Base-by-base conservation (phyloP, 345 rosid genomes). In the Iberis pinnata region DNA sequence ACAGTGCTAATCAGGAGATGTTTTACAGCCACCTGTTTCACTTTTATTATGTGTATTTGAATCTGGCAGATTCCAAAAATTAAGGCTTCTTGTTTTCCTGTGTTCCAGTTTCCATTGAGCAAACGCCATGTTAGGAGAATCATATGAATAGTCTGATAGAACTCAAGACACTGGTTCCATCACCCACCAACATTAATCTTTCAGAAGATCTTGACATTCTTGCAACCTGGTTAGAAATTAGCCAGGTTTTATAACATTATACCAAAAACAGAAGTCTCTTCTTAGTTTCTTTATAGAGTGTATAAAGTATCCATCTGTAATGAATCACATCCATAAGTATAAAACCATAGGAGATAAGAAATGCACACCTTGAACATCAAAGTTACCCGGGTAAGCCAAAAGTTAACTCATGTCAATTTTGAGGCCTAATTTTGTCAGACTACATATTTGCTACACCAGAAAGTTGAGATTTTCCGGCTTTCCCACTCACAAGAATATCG, bases 401-500 rank as follows among this genome's bases (percentile, higher is more conserved):
- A 44, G 60, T 53, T 63, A 17, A 45, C 54, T 37, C 16, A 38
- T 53, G 38, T 56, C 29, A 40, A 40, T 9, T 4, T 4, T 2
- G 56, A 31, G 18, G 31, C 43, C 14, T 9, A 16, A 27, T 29
- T 40, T 12, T 7, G 58, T 15, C 39, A 37, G 53, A 45, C 48
- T 60, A 53, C 45, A 47, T 15, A 53, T 39, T 67, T 53, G 31
- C 61, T 53, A 58, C 61, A 73, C 56, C 65, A 56, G 40, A 37
- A 65, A 74, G 35, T 38, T 56, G 61, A 60, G 48, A 32, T 32
- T 53, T 61, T 36, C 59, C 69, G 13, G 56, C 61, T 50, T 70
- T 50, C 52, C 88, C 81, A 58, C 63, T 75, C 43, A 79, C 68
- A 47, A 80, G 92, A 51, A 90, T 70, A 75, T 79, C 85, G 60